Conservation (phyloP, 352 stramenopile species). For the Pythium scleroteichum region DNA sequence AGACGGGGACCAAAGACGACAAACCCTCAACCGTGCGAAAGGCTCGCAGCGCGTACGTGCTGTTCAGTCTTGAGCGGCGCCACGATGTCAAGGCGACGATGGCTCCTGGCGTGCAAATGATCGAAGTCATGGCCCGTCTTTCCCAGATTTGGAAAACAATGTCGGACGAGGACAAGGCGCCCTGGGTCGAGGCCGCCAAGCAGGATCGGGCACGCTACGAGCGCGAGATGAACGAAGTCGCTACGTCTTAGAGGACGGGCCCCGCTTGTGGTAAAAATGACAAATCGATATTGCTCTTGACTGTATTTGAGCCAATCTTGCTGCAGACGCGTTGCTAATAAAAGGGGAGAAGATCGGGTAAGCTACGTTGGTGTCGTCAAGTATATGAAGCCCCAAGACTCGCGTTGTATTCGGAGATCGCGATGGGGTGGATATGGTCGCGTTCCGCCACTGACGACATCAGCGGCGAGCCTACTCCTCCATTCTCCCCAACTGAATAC, state of each 20-base stretch:
- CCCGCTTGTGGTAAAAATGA: conserved; percentile 19
- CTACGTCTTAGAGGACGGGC: conserved; percentile 17
- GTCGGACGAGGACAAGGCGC: conserved; percentile 35
- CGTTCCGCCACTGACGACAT: neutral
- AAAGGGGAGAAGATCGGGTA: neutral
- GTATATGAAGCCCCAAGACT: neutral
- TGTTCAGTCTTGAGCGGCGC: conserved; percentile 41
- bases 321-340: neutral
- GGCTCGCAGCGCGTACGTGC: conserved; percentile 39
- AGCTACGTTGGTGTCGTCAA: neutral
- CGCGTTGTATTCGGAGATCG: too few species aligned
- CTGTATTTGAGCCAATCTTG: neutral
- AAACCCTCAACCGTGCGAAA: conserved; percentile 25
- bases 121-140: conserved; percentile 37
- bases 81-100: conserved; percentile 41
- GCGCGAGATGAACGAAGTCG: conserved; percentile 64
- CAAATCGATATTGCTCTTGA: neutral
- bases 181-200: conserved; percentile 34
- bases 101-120: conserved; percentile 31
- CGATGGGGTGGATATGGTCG: conserved; percentile 8
- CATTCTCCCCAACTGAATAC: neutral
- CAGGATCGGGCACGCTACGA: conserved; percentile 39
- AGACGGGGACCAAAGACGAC: conserved; percentile 6
- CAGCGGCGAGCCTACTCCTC: neutral
- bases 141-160: conserved; percentile 41